Evolutionary conservation across 2,329 filamentous ascomycete genomes (phyloP).

Genomic region (Ceratocystiopsis sp.): DNA sequence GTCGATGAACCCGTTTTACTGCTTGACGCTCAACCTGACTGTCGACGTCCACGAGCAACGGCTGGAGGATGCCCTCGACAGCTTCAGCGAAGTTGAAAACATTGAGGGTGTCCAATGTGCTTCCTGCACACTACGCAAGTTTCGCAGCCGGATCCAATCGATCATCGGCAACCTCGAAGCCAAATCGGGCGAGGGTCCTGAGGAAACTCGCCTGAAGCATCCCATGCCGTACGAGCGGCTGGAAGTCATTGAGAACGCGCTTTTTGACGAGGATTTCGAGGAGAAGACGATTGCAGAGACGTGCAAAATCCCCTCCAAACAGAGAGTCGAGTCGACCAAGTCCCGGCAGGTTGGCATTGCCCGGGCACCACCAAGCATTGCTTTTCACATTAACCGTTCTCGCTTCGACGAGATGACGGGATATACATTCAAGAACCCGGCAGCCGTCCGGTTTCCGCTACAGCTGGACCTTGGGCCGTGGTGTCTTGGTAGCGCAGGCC

Average conservation of each 20-base stretch:
- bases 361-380: slow-evolving; percentile 62
- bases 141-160: slow-evolving; percentile 28
- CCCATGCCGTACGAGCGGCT: slow-evolving; percentile 39
- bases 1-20: slow-evolving; percentile 86
- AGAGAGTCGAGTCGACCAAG: slow-evolving; percentile 63
- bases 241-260: slow-evolving; percentile 46
- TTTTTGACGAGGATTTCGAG: slow-evolving; percentile 67
- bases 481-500: slow-evolving; percentile 51
- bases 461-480: slow-evolving; percentile 64
- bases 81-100: slow-evolving; percentile 67
- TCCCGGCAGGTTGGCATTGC: slow-evolving; percentile 79
- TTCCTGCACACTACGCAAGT: slow-evolving; percentile 66
- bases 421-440: slow-evolving; percentile 65
- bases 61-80: slow-evolving; percentile 62
- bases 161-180: slow-evolving; percentile 25
- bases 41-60: slow-evolving; percentile 44
- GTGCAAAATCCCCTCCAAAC: slow-evolving; percentile 49
- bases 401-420: slow-evolving; percentile 76
- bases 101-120: slow-evolving; percentile 85
- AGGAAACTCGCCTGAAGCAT: slow-evolving; percentile 17
- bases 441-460: slow-evolving; percentile 59
- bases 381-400: slow-evolving; percentile 80
- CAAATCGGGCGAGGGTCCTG: slow-evolving; percentile 19
- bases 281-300: slow-evolving; percentile 46
- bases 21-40: slow-evolving; percentile 70